phyloP scores from a whole-genome alignment of 1,284 basidiomycete species.

The Marasmius fiardii region DNA sequence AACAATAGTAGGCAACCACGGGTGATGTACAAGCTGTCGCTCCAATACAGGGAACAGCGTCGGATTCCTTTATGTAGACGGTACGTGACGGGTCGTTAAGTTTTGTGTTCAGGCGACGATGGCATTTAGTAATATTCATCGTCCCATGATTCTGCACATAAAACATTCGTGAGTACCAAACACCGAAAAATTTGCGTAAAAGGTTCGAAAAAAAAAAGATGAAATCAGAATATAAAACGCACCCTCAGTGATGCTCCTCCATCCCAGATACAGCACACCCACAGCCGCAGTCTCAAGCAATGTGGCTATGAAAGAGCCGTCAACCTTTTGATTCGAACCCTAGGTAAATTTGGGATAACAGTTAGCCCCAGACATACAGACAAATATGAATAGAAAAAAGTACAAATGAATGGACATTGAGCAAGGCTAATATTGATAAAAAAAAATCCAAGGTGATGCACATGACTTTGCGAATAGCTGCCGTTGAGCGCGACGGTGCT shows the following conservation, averaged over 20 bases:
- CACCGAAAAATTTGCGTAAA: background rate
- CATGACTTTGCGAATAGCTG: background rate
- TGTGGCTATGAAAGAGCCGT: conserved; percentile 81
- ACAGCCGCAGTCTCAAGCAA: conserved; percentile 72
- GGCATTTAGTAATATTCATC: background rate
- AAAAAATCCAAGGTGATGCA: background rate
- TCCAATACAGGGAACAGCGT: background rate
- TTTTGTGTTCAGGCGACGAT: background rate
- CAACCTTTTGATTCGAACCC: conserved; percentile 66
- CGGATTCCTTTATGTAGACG: background rate
- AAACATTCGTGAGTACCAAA: background rate
- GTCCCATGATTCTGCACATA: background rate
- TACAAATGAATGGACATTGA: too few relatives aligned
- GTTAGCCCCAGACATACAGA: background rate
- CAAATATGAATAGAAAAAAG: background rate
- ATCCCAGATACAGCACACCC: conserved; percentile 68
- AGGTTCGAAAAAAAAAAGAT: background rate
- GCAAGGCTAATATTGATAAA: background rate
- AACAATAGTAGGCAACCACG: background rate
- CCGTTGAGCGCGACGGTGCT: background rate
- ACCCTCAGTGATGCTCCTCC: conserved; percentile 86
- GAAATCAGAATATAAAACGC: conserved; percentile 21
- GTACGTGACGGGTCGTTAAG: background rate
- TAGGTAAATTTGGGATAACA: conserved; percentile 20
- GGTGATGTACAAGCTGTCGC: background rate